These are phyloP conservation scores for Pelargonium exstipulatum DNA, from an alignment of 441 rosid species.

Conservation along the genomic window DNA sequence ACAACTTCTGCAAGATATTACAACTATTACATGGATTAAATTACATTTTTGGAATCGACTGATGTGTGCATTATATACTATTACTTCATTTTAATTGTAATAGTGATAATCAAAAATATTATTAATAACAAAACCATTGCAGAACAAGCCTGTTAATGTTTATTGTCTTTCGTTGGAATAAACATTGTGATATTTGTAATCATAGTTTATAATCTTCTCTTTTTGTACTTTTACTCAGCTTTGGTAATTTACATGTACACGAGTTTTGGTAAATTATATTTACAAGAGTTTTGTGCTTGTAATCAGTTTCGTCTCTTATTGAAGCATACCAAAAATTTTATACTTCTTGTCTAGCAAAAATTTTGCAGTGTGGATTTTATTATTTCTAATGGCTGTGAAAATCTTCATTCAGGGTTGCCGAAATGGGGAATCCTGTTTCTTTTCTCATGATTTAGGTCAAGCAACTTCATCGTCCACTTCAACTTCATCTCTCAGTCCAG, in stretches of 20 bases:
- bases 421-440: constrained; percentile 61
- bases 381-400: constrained; percentile 13
- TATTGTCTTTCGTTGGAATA: not conserved
- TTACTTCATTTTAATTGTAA: not conserved
- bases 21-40: not conserved
- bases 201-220: not conserved
- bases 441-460: constrained; percentile 48
- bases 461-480: constrained; percentile 25
- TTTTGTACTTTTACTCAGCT: too few species aligned
- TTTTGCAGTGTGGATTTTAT: not conserved
- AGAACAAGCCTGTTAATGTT: not conserved
- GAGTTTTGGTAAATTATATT: too few species aligned
- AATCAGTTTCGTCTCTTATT: too few species aligned
- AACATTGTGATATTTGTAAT: not conserved
- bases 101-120: not conserved
- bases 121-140: not conserved
- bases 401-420: constrained; percentile 77
- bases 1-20: not conserved
- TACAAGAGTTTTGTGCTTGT: too few species aligned
- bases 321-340: not conserved
- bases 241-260: too few species aligned
- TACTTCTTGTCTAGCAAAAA: not conserved
- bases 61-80: not conserved
- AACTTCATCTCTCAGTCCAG: constrained; percentile 23
- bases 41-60: not conserved